Conservation (phyloP, 768 basidiomycete species). For the Naganishia friedmannii region DNA sequence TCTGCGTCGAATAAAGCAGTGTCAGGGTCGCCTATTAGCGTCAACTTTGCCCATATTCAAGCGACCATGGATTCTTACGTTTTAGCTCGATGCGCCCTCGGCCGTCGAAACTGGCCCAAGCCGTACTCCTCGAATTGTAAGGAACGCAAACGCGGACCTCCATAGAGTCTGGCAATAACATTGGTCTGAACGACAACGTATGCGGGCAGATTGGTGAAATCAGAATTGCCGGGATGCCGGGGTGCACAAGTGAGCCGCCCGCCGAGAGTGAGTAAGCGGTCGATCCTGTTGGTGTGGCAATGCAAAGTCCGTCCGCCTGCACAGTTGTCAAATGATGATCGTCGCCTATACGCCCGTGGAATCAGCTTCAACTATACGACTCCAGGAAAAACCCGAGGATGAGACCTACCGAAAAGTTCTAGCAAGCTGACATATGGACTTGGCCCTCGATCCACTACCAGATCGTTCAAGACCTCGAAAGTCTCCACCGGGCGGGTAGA, state of each 20-base stretch:
- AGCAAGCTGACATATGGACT: slow-evolving; percentile 94
- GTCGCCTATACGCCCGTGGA: slow-evolving; percentile 64
- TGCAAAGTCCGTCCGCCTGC: slow-evolving; percentile 91
- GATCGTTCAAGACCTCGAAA: slow-evolving; percentile 94
- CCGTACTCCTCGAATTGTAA: slow-evolving; percentile 94
- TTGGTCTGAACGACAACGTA: slow-evolving; percentile 95
- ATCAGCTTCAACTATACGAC: slow-evolving; percentile 27
- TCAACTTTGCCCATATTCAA: not conserved
- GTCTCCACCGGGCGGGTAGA: slow-evolving; percentile 90
- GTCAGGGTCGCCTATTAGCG: not conserved
- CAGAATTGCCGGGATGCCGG: slow-evolving; percentile 91
- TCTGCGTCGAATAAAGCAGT: slow-evolving; percentile 57
- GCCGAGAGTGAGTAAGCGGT: slow-evolving; percentile 99
- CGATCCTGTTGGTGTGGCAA: slow-evolving; percentile 94
- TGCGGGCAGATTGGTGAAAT: slow-evolving; percentile 98
- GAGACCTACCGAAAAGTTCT: slow-evolving; percentile 83
- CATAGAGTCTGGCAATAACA: slow-evolving; percentile 98
- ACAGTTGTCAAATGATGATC: slow-evolving; percentile 99
- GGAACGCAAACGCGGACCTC: slow-evolving; percentile 98
- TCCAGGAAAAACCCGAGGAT: not conserved
- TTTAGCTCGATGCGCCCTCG: slow-evolving; percentile 91
- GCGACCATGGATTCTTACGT: slow-evolving; percentile 62
- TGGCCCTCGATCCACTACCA: slow-evolving; percentile 96
- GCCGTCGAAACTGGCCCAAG: slow-evolving; percentile 98
- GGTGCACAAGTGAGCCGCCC: slow-evolving; percentile 94